Base-by-base conservation (phyloP, 2,329 filamentous ascomycete species). In the Colletotrichum sp. region DNA sequence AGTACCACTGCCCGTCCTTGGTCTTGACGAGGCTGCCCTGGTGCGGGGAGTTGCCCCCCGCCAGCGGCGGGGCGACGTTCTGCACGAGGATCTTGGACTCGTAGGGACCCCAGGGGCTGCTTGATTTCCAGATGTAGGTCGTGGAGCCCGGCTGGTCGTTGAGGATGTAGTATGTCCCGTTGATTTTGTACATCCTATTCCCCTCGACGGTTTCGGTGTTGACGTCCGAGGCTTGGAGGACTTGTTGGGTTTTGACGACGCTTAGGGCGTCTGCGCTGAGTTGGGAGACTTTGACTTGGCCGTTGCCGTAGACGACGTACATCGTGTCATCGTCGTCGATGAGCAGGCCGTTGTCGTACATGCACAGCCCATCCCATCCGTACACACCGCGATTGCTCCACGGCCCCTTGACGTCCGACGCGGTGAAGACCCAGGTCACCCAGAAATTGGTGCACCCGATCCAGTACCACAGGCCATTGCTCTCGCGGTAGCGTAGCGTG, bases 291-390 rank as follows among this genome's bases (percentile, higher is more conserved):
- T 77, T 83, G 68, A 92, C 86, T 3, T 88, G 83, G 0, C 82
- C 86, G 63, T 85, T 87, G 6, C 90, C 90, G 78, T 91, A 91
- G 0, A 86, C 89, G 0, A 92, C 87, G 68, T 92, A 92, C 85
- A 92, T 89, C 1, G 87, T 89, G 72, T 92, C 90, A 36, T 92
- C 87, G 28, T 91, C 89, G 66, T 92, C 90, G 39, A 92, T 86
- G n/a, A 92, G 80, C 1, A 92, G 81, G 0, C 91, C 90, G 21
- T 84, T 87, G 80, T 92, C 91, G 78, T 92, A 92, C 78, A 90
- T 91, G 81, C 90, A 92, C 2, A 80, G 85, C 1, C 81, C 83
- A 26, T 75, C 8, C 81, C 62, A 64, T 0, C 81, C 18, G 87
- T 81, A 10, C 80, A 84, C 2, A 81, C 83, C 49, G 79, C 77